phyloP scores from a whole-genome alignment of 2,329 filamentous ascomycete genomes.

The Alternaria atra region DNA sequence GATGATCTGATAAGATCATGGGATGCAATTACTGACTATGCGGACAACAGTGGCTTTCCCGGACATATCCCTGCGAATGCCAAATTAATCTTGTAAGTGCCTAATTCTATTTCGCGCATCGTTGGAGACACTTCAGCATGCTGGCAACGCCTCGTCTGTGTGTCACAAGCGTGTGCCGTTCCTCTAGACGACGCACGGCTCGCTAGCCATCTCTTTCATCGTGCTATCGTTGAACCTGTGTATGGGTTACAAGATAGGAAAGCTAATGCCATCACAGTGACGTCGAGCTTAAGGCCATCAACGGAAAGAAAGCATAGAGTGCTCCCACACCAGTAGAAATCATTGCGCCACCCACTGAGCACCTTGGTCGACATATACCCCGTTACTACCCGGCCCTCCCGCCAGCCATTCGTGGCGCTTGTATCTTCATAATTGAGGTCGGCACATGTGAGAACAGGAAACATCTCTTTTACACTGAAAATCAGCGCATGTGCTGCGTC shows the following conservation, averaged over 20 bases:
- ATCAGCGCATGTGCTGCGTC: constrained; percentile 8
- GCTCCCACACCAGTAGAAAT: neutral
- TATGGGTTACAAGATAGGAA: constrained; percentile 6
- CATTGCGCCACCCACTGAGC: constrained; percentile 6
- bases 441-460: neutral
- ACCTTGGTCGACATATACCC: constrained; percentile 18
- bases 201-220: constrained; percentile 7
- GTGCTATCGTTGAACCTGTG: neutral
- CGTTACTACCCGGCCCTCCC: constrained; percentile 19
- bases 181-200: constrained; percentile 17
- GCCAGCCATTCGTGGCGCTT: neutral
- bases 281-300: constrained; percentile 73
- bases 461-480: neutral
- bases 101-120: constrained; percentile 12
- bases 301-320: constrained; percentile 57
- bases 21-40: constrained; percentile 30
- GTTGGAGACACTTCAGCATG: constrained; percentile 6
- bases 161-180: constrained; percentile 5
- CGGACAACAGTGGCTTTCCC: constrained; percentile 72
- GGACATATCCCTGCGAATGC: constrained; percentile 78
- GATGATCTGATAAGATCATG: constrained; percentile 19
- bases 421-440: neutral
- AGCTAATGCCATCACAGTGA: constrained; percentile 60
- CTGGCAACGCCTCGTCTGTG: neutral
- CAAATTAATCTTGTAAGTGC: constrained; percentile 82